Conservation (phyloP, 1,284 basidiomycete genomes). For the Flammula alnicola region DNA sequence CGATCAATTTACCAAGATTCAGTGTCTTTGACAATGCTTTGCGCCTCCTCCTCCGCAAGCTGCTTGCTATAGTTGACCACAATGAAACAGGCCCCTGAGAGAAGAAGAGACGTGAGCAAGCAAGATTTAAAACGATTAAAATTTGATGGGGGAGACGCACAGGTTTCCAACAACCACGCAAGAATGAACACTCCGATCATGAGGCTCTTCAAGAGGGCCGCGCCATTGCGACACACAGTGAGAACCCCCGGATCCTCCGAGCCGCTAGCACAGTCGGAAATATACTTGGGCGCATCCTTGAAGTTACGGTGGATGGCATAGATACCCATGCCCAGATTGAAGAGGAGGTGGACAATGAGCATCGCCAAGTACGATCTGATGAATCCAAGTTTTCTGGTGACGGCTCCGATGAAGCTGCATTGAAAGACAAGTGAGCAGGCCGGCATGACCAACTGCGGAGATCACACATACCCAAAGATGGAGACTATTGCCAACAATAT, state of each 20-base stretch:
- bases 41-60: slow-evolving; percentile 44
- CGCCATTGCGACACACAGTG: slow-evolving; percentile 39
- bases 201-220: slow-evolving; percentile 42
- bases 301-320: slow-evolving; percentile 47
- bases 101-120: slow-evolving; percentile 17
- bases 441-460: slow-evolving; percentile 19
- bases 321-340: slow-evolving; percentile 45
- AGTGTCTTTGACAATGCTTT: slow-evolving; percentile 41
- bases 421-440: slow-evolving; percentile 23
- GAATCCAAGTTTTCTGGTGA: slow-evolving; percentile 39
- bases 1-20: slow-evolving; percentile 38
- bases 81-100: slow-evolving; percentile 46
- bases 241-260: slow-evolving; percentile 31
- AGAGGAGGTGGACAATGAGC: slow-evolving; percentile 43
- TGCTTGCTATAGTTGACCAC: slow-evolving; percentile 44
- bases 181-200: slow-evolving; percentile 43
- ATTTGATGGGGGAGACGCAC: slow-evolving; percentile 32
- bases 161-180: slow-evolving; percentile 49
- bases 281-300: slow-evolving; percentile 39
- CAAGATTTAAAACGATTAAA: slow-evolving; percentile 4
- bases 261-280: slow-evolving; percentile 37
- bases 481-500: slow-evolving; percentile 44
- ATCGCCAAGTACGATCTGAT: slow-evolving; percentile 43
- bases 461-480: slow-evolving; percentile 39
- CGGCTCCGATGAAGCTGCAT: slow-evolving; percentile 44